Base-by-base conservation (phyloP, 176 grass and related monocot genomes). In the Secale cereale region DNA sequence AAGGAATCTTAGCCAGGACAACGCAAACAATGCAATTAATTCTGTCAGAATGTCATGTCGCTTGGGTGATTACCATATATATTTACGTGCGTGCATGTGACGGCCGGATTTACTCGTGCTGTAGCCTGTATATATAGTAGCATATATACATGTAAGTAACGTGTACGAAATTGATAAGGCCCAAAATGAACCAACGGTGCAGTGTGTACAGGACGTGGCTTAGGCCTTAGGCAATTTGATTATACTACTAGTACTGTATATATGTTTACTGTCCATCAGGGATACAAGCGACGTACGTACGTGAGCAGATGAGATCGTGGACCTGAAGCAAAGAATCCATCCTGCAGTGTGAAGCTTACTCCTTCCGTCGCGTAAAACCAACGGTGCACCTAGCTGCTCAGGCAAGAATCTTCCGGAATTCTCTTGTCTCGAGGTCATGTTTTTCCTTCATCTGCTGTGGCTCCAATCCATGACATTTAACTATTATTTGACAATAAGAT, bases 1-100 rank as follows among this genome's bases (percentile, higher is more conserved):
- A 31, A 59, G 76, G 91, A 92, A 94, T 90, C 91, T 92, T 84
- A 86, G 73, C 82, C 70, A 48, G 15, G 31, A 37, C 35, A 88
- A 83, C 63, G n/a, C 64, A 85, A 85, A 84, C 25, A 13, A 52
- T 31, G 45, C 73, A 88, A 69, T 81, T 85, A 91, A 91, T 90
- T 84, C 83, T 75, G 72, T 75, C 72, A 75, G 72, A 75, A 75
- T 89, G 91, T 95, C 94, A 91, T 87, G 81, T 84, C 40, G 40
- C 68, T 78, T 33, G 59, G 85, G 32, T 80, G 78, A 75, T 5
- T 63, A 19, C 78, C 86, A 86, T 78, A 65, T 59, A 86, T 78
- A 65, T 59, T 52, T 83, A 40, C 64, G 63, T 84, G 52, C 76
- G 0, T 85, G 60, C 85, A 90, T 88, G 85, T 90, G 85, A 95